phyloP scores from a whole-genome alignment of 2,329 filamentous ascomycete species.

The Scedosporium minutisporum region DNA sequence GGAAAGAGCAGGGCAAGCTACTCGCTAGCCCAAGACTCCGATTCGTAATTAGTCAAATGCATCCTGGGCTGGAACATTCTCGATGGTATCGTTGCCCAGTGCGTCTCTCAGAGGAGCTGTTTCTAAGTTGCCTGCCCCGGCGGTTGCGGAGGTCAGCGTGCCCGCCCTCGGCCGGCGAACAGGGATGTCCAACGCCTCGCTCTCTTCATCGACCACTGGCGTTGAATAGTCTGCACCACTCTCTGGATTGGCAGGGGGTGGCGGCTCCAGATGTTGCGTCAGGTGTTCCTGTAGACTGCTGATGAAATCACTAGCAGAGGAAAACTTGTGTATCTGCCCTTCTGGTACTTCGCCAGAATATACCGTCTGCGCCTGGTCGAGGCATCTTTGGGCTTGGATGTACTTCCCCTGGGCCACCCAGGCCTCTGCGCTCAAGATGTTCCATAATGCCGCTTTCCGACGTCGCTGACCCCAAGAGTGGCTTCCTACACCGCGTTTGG shows the following conservation, averaged over 20 bases:
- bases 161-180: slow-evolving; percentile 44
- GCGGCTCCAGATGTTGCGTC: slow-evolving; percentile 33
- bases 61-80: slow-evolving; percentile 10
- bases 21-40: too few species aligned
- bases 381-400: slow-evolving; percentile 66
- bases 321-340: slow-evolving; percentile 42
- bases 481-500: slow-evolving; percentile 57
- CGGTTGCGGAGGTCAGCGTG: slow-evolving; percentile 2
- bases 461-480: slow-evolving; percentile 61
- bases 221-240: slow-evolving; percentile 26
- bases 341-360: slow-evolving; percentile 41
- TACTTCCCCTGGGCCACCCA: slow-evolving; percentile 74
- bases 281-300: slow-evolving; percentile 39
- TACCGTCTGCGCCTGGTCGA: slow-evolving; percentile 56
- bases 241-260: slow-evolving; percentile 15
- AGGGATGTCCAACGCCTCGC: slow-evolving; percentile 44
- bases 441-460: slow-evolving; percentile 86
- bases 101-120: slow-evolving; percentile 4
- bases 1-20: too few species aligned
- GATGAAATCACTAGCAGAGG: slow-evolving; percentile 41
- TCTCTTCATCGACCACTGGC: slow-evolving; percentile 37
- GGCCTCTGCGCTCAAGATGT: slow-evolving; percentile 68
- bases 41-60: slow-evolving; percentile 13
- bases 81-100: background rate
- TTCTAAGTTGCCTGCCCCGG: slow-evolving; percentile 6